Conservation (phyloP, 805 yeast genomes). For the Barnettozyma sucrosica region DNA sequence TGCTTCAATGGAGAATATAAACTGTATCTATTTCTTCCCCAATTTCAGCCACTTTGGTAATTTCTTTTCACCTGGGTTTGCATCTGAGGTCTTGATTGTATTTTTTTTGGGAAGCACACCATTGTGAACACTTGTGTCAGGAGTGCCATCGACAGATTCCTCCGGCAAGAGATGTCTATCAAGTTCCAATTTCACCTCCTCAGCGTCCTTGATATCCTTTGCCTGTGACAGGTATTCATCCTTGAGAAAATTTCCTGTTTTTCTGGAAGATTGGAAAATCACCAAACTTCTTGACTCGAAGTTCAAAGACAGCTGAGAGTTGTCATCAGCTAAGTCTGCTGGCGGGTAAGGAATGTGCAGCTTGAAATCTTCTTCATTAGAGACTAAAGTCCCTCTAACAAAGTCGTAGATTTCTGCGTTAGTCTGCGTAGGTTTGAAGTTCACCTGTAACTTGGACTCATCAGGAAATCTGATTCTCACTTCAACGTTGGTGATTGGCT, state of each 20-base stretch:
- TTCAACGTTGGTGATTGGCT: conserved; percentile 25
- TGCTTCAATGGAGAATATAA: not conserved
- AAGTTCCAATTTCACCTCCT: conserved; percentile 17
- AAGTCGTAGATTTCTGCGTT: conserved; percentile 26
- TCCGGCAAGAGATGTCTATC: conserved; percentile 9
- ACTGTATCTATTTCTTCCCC: conserved; percentile 28
- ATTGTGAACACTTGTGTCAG: conserved; percentile 14
- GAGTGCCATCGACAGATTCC: not conserved
- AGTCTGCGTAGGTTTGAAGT: conserved; percentile 41
- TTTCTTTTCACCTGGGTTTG: conserved; percentile 17
- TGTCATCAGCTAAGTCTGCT: conserved; percentile 27
- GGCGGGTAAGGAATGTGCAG: conserved; percentile 46
- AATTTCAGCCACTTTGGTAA: conserved; percentile 37
- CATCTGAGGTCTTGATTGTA: not conserved
- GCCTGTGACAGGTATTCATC: conserved; percentile 27
- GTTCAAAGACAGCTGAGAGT: conserved; percentile 29
- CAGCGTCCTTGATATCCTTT: conserved; percentile 28
- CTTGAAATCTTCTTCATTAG: conserved; percentile 30
- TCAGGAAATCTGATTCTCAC: conserved; percentile 58
- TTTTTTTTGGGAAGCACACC: conserved; percentile 18
- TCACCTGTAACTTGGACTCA: conserved; percentile 43
- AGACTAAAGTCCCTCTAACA: conserved; percentile 26
- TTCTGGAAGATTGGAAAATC: conserved; percentile 25
- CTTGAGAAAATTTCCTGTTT: conserved; percentile 26
- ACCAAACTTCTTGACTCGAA: conserved; percentile 45